A percentile compares a stretch with the other conserved stretches of the same genome.
Conservation (phyloP, 2,329 filamentous ascomycete genomes). For the Ophidiomyces ophidiicola region DNA sequence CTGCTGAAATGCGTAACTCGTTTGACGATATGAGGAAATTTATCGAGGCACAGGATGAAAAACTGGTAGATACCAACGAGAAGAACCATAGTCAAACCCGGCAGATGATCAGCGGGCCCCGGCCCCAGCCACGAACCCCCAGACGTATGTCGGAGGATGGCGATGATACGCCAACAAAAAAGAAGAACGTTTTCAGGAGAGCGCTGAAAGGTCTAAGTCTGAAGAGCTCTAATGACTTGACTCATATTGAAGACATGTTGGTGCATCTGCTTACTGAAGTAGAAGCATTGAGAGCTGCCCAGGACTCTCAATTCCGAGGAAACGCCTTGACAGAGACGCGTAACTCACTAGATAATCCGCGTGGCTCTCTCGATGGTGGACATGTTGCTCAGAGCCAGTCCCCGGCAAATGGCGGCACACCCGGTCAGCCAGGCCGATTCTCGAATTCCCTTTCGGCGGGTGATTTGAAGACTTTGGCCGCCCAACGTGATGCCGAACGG, state of each 20-base stretch:
- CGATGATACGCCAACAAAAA: slow-evolving; percentile 58
- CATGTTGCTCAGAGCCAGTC: slow-evolving; percentile 42
- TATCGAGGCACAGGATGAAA: slow-evolving; percentile 77
- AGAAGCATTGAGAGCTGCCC: slow-evolving; percentile 58
- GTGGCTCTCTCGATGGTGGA: slow-evolving; percentile 6
- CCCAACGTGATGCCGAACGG: slow-evolving; percentile 47
- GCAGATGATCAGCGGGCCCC: slow-evolving; percentile 70
- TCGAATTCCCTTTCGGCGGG: slow-evolving; percentile 39
- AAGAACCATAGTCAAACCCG: slow-evolving; percentile 80
- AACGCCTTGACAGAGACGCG: slow-evolving; percentile 38
- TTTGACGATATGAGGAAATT: slow-evolving; percentile 93
- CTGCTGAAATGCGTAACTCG: slow-evolving; percentile 91
- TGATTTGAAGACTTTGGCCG: slow-evolving; percentile 15
- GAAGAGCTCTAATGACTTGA: slow-evolving; percentile 77
- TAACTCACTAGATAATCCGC: slow-evolving; percentile 53
- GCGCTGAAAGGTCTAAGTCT: slow-evolving; percentile 83
- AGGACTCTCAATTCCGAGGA: slow-evolving; percentile 30
- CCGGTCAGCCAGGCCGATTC: slow-evolving; percentile 63
- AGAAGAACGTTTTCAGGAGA: slow-evolving; percentile 83
- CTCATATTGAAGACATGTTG: slow-evolving; percentile 81
- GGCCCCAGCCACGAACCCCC: slow-evolving; percentile 62
- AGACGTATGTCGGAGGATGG: slow-evolving; percentile 41
- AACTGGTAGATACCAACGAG: slow-evolving; percentile 76
- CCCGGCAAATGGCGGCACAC: slow-evolving; percentile 55
- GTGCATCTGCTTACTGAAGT: slow-evolving; percentile 87